Evolutionary conservation across 2,329 filamentous ascomycete genomes (phyloP).

Genomic region (Alternaria gaisen): DNA sequence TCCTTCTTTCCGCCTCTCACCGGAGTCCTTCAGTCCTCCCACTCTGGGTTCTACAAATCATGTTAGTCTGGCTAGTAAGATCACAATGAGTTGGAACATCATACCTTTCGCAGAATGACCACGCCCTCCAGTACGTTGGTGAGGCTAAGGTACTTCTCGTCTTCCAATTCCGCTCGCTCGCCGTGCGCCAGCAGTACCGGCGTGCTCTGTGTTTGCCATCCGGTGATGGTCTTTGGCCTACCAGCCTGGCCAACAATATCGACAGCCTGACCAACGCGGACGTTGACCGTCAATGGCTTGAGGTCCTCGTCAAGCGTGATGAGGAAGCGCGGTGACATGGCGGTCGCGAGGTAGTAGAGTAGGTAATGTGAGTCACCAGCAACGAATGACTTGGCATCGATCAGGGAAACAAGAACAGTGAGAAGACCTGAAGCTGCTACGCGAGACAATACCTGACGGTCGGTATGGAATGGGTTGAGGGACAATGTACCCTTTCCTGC

Average conservation of each 20-base stretch:
- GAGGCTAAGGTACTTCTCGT: slow-evolving; percentile 94
- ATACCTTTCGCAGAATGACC: slow-evolving; percentile 95
- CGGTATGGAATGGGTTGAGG: slow-evolving; percentile 98
- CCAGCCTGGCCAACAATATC: slow-evolving; percentile 98
- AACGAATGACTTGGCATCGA: slow-evolving; percentile 90
- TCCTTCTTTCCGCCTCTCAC: slow-evolving; percentile 5
- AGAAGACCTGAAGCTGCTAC: slow-evolving; percentile 90
- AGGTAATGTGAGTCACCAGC: slow-evolving; percentile 84
- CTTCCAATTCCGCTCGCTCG: slow-evolving; percentile 94
- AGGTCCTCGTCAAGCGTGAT: slow-evolving; percentile 95
- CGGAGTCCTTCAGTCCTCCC: slow-evolving; percentile 49
- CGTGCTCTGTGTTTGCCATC: slow-evolving; percentile 99
- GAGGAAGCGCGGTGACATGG: slow-evolving; percentile 96
- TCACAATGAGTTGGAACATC: slow-evolving; percentile 33
- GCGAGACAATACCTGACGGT: slow-evolving; percentile 91
- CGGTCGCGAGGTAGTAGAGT: slow-evolving; percentile 94
- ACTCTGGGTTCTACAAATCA: slow-evolving; percentile 55
- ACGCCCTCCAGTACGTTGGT: slow-evolving; percentile 92
- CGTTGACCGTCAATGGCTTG: slow-evolving; percentile 92
- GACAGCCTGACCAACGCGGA: slow-evolving; percentile 96
- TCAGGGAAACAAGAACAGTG: slow-evolving; percentile 89
- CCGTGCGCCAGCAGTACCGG: slow-evolving; percentile 93
- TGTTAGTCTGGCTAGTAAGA: slow-evolving; percentile 22
- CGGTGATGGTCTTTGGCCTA: slow-evolving; percentile 97
- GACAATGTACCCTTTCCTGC: slow-evolving; percentile 99